phyloP scores from a whole-genome alignment of 805 yeast species.

The Teunomyces atbi region DNA sequence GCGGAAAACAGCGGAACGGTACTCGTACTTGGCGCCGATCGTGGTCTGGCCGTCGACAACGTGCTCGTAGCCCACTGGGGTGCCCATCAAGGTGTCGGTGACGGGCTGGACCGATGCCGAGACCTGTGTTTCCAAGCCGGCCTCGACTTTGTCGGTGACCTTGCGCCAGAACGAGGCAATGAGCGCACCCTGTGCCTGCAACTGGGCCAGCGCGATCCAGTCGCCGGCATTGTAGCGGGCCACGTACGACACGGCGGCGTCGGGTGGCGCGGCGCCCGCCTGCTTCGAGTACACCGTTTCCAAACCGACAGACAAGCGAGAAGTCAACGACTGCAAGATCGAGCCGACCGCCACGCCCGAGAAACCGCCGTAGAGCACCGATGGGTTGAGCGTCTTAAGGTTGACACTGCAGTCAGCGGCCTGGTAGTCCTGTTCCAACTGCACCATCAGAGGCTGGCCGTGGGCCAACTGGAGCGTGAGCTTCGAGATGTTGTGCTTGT shows the following conservation, averaged over 20 bases:
- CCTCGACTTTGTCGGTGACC: slow-evolving; percentile 90
- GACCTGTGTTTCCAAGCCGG: slow-evolving; percentile 85
- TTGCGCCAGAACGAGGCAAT: slow-evolving; percentile 92
- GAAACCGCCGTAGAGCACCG: slow-evolving; percentile 68
- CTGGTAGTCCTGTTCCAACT: slow-evolving; percentile 93
- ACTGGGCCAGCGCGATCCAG: slow-evolving; percentile 93
- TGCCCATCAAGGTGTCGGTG: slow-evolving; percentile 71
- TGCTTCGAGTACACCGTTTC: slow-evolving; percentile 88
- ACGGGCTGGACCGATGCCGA: slow-evolving; percentile 75
- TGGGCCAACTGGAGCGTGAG: slow-evolving; percentile 83
- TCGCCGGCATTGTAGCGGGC: slow-evolving; percentile 84
- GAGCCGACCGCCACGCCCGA: slow-evolving; percentile 93
- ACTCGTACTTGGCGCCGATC: slow-evolving; percentile 95
- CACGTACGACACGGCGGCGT: slow-evolving; percentile 84
- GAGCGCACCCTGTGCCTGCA: slow-evolving; percentile 89
- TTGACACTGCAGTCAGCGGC: slow-evolving; percentile 86
- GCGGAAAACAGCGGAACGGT: slow-evolving; percentile 93
- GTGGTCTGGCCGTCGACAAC: slow-evolving; percentile 90
- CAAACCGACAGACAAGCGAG: slow-evolving; percentile 81
- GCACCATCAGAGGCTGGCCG: slow-evolving; percentile 90
- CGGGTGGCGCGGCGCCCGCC: slow-evolving; percentile 68
- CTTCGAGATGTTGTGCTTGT: slow-evolving; percentile 71
- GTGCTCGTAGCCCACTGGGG: slow-evolving; percentile 79
- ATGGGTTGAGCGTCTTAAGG: slow-evolving; percentile 89
- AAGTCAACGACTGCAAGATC: slow-evolving; percentile 82